Percentiles rank a stretch among this genome's conserved stretches.
Conservation (phyloP, 1,284 basidiomycete genomes). For the Apiotrichum montevideense region DNA sequence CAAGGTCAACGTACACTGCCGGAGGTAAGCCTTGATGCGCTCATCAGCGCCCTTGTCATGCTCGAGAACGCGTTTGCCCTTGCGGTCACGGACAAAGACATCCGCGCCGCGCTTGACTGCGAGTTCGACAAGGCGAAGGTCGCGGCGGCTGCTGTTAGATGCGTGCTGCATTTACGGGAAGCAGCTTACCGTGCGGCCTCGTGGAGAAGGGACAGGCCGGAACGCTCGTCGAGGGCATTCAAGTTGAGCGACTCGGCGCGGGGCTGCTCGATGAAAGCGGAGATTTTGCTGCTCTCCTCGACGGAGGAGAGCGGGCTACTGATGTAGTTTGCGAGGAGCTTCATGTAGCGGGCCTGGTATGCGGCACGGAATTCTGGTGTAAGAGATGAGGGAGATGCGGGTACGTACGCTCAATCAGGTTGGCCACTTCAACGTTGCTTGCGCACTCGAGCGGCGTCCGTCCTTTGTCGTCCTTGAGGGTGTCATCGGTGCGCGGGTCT, state of each 20-base stretch:
- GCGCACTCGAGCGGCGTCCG: slow-evolving; percentile 68
- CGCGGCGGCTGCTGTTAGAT: slow-evolving; percentile 53
- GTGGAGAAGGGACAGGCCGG: slow-evolving; percentile 74
- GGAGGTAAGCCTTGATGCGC: slow-evolving; percentile 71
- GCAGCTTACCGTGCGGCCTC: slow-evolving; percentile 62
- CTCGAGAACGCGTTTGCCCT: slow-evolving; percentile 70
- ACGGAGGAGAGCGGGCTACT: slow-evolving; percentile 52
- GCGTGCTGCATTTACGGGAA: background rate
- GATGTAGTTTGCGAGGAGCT: slow-evolving; percentile 65
- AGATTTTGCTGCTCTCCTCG: slow-evolving; percentile 37
- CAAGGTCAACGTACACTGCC: slow-evolving; percentile 60
- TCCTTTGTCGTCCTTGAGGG: slow-evolving; percentile 63
- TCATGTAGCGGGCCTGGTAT: slow-evolving; percentile 69
- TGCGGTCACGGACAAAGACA: slow-evolving; percentile 77
- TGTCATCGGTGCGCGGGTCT: slow-evolving; percentile 75
- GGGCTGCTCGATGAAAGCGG: slow-evolving; percentile 53
- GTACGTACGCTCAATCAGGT: slow-evolving; percentile 65
- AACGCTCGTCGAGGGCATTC: slow-evolving; percentile 60
- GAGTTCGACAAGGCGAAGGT: slow-evolving; percentile 74
- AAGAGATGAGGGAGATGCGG: background rate
- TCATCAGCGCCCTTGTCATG: slow-evolving; percentile 56
- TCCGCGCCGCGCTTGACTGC: slow-evolving; percentile 81
- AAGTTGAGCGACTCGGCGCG: slow-evolving; percentile 46
- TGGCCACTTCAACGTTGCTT: slow-evolving; percentile 57
- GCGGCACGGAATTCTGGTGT: slow-evolving; percentile 69